Percentiles rank a stretch among this genome's conserved stretches.
Conservation (phyloP, 352 stramenopile species). For the Pythium folliculosum region DNA sequence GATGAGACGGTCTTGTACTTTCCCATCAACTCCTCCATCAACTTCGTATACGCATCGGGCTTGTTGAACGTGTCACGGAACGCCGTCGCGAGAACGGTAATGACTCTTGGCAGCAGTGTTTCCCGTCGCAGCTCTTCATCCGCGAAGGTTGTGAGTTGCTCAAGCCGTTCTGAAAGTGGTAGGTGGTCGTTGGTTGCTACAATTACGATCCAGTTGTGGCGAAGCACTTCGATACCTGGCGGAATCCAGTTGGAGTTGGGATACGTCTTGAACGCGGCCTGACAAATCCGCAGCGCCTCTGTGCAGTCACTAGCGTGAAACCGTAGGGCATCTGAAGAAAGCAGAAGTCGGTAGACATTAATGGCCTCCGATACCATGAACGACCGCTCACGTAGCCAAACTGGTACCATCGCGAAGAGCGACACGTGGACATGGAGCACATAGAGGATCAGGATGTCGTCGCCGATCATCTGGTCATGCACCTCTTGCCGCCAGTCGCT, state of each 20-base stretch:
- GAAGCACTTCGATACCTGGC: conserved; percentile 23
- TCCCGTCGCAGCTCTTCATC: background rate
- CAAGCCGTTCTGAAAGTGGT: background rate
- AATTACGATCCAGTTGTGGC: conserved; percentile 25
- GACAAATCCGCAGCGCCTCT: conserved; percentile 6
- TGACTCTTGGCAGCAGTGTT: conserved; percentile 16
- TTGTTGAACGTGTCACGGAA: conserved; percentile 5
- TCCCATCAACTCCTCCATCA: conserved; percentile 17
- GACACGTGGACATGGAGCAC: conserved; percentile 18
- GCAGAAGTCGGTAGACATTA: conserved; percentile 14
- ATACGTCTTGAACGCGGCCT: conserved; percentile 11
- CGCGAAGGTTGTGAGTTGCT: conserved; percentile 1
- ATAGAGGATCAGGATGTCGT: conserved; percentile 25
- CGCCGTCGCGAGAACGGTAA: background rate
- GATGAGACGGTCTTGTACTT: conserved; percentile 10
- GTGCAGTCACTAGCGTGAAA: background rate
- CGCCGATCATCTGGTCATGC: conserved; percentile 21
- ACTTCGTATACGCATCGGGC: background rate
- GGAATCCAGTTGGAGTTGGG: conserved; percentile 3
- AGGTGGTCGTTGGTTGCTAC: background rate
- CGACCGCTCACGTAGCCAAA: conserved; percentile 15
- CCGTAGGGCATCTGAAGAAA: background rate
- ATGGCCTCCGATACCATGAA: conserved; percentile 8
- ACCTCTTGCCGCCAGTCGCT: conserved; percentile 1
- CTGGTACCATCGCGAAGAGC: conserved; percentile 8